Conservation (phyloP, 148 eudicot genomes). For the Persicaria tinctoria region DNA sequence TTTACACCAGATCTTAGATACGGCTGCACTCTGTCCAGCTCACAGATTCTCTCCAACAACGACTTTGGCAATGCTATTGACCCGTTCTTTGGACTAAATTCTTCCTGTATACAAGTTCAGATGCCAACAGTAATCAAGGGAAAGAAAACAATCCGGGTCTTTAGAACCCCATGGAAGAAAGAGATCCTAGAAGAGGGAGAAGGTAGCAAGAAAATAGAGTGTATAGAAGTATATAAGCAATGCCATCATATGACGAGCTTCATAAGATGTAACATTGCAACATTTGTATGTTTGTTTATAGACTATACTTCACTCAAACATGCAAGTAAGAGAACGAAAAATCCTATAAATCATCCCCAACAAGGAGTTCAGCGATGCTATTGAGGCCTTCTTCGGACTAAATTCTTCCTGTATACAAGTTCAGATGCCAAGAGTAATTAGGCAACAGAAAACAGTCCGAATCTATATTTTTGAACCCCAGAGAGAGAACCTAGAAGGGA, state of each 20-base stretch:
- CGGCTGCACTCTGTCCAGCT: slow-evolving; percentile 14
- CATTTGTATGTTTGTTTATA: no score
- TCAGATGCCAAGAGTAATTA: background rate
- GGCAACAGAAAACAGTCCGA: background rate
- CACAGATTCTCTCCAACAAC: slow-evolving; percentile 14
- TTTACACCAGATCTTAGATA: slow-evolving; percentile 6
- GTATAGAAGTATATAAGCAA: no score
- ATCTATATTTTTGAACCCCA: background rate
- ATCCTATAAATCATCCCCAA: background rate
- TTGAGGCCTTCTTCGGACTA: slow-evolving; percentile 1
- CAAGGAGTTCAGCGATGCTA: slow-evolving; percentile 8
- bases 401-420: slow-evolving; percentile 2
- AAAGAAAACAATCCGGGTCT: background rate
- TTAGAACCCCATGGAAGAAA: background rate
- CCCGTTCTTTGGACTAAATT: background rate
- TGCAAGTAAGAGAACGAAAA: no score
- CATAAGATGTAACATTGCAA: no score
- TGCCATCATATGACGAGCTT: no score
- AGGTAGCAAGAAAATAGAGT: background rate
- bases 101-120: slow-evolving; percentile 5
- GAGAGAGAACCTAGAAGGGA: background rate
- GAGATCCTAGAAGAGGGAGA: background rate
- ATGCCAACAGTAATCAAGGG: background rate
- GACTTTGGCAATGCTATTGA: slow-evolving; percentile 11
- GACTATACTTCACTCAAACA: no score